Conservation (phyloP, 75 land plant species). For the Azolla pinnata region DNA sequence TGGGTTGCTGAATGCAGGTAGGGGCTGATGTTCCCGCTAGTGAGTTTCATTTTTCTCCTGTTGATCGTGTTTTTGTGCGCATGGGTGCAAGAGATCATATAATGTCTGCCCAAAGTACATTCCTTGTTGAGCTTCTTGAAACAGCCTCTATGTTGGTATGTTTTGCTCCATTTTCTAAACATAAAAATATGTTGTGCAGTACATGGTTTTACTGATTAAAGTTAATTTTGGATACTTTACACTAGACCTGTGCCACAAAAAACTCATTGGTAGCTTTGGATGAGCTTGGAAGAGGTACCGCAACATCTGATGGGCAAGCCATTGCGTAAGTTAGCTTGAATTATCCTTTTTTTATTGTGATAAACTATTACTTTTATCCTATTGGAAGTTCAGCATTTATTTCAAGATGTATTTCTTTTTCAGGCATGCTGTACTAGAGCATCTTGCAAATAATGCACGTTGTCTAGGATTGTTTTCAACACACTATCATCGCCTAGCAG, state of each 20-base stretch:
- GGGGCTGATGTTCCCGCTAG: conserved; percentile 95
- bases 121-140: conserved; percentile 79
- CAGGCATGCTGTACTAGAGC: conserved; percentile 81
- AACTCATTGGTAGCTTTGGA: conserved; percentile 83
- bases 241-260: conserved; percentile 67
- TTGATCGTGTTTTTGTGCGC: conserved; percentile 86
- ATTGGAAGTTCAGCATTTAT: too few relatives aligned
- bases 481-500: conserved; percentile 65
- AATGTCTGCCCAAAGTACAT: conserved; percentile 96
- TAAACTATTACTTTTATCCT: too few relatives aligned
- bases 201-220: neutral
- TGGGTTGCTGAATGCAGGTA: too few relatives aligned
- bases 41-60: conserved; percentile 61
- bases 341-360: neutral
- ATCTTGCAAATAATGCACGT: conserved; percentile 46
- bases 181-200: too few relatives aligned
- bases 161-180: too few relatives aligned
- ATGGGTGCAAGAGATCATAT: conserved; percentile 97
- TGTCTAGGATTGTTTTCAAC: conserved; percentile 63
- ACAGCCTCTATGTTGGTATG: conserved; percentile 87
- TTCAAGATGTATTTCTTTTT: too few relatives aligned
- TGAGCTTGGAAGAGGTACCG: conserved; percentile 96
- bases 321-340: conserved; percentile 57
- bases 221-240: neutral
- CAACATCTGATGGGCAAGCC: conserved; percentile 98